Percentiles rank a stretch among this genome's conserved stretches.
These are phyloP conservation scores for Anacardium occidentale DNA, from an alignment of 345 rosid genomes.

Conservation along the genomic window DNA sequence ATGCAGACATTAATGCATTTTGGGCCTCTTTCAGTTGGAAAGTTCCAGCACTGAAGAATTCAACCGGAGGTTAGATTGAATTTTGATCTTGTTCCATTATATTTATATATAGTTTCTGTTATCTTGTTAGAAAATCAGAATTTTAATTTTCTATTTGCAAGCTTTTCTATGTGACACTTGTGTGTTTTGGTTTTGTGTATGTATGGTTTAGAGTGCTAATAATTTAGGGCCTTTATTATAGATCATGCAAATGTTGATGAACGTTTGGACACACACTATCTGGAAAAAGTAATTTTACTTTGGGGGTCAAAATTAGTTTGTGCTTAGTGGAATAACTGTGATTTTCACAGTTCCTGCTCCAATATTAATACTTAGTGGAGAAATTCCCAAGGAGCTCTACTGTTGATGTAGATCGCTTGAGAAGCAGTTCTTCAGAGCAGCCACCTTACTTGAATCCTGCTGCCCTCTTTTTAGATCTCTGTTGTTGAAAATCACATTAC, in stretches of 20 bases:
- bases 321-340: no score
- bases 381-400: not conserved
- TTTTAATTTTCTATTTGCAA: constrained; percentile 3
- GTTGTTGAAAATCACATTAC: not conserved
- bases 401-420: not conserved
- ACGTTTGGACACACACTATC: not conserved
- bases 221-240: not conserved
- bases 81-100: not conserved
- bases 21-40: constrained; percentile 77
- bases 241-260: not conserved
- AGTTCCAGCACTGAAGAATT: constrained; percentile 43
- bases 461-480: not conserved
- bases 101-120: not conserved
- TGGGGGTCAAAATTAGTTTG: not conserved
- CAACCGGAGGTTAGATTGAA: constrained; percentile 37
- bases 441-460: not conserved
- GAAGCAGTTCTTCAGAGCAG: not conserved
- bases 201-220: not conserved
- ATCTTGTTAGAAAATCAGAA: not conserved
- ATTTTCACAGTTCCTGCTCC: no score
- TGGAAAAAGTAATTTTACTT: not conserved
- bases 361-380: no score
- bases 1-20: constrained; percentile 52
- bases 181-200: not conserved
- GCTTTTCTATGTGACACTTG: not conserved